These are phyloP conservation scores for Erodium maritimum DNA, from an alignment of 345 rosid genomes.

Conservation along the genomic window DNA sequence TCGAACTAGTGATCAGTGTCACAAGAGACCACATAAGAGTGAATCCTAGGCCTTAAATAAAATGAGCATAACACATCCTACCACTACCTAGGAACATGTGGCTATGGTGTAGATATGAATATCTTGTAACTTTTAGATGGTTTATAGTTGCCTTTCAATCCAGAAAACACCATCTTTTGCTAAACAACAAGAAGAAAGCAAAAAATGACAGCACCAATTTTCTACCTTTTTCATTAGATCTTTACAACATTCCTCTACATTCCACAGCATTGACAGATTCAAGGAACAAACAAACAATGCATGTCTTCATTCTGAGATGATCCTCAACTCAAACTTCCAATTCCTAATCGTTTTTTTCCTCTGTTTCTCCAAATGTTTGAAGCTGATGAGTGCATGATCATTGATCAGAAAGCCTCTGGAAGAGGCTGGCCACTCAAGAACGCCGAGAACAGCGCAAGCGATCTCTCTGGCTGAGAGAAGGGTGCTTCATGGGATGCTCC, in stretches of 20 bases:
- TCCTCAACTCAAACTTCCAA: slow-evolving; percentile 23
- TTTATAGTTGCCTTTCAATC: no score
- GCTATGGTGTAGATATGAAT: no score
- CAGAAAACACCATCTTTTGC: no score
- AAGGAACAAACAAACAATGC: slow-evolving; percentile 6
- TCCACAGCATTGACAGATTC: slow-evolving; percentile 14
- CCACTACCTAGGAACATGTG: no score
- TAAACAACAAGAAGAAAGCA: no score
- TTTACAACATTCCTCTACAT: slow-evolving; percentile 24
- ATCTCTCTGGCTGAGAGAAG: slow-evolving; percentile 89
- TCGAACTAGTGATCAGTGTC: no score
- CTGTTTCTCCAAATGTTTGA: slow-evolving; percentile 6
- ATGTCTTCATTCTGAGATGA: neutral
- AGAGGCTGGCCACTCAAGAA: slow-evolving; percentile 49
- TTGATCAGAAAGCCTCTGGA: slow-evolving; percentile 58
- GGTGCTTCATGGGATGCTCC: slow-evolving; percentile 98
- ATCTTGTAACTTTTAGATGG: no score
- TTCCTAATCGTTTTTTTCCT: slow-evolving; percentile 4
- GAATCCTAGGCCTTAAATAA: no score
- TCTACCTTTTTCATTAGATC: slow-evolving; percentile 4
- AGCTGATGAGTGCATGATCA: slow-evolving; percentile 1
- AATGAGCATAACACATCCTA: no score
- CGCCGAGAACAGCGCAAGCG: slow-evolving; percentile 71
- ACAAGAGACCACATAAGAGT: no score
- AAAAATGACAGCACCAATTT: no score